phyloP scores from a whole-genome alignment of 176 grass and related monocot species.

The Carex myosuroides region DNA sequence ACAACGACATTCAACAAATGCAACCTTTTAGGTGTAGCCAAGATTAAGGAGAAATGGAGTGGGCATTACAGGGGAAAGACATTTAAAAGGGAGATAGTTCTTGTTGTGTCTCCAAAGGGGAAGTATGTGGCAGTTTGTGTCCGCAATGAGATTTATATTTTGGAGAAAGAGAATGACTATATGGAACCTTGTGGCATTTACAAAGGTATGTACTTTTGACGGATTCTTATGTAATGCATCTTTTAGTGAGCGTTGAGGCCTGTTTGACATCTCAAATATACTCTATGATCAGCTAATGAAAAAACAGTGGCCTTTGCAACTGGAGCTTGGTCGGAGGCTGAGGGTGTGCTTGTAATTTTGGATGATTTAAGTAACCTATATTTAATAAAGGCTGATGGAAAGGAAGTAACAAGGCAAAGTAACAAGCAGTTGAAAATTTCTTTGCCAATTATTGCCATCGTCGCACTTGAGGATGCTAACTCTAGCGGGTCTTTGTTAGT shows the following conservation, averaged over 20 bases:
- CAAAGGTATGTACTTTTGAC: slow-evolving; percentile 35
- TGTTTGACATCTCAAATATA: slow-evolving; percentile 21
- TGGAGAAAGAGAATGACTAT: slow-evolving; percentile 58
- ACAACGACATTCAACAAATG: neutral
- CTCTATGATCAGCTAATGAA: slow-evolving; percentile 67
- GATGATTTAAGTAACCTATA: slow-evolving; percentile 61
- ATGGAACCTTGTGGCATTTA: slow-evolving; percentile 53
- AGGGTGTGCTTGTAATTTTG: slow-evolving; percentile 60
- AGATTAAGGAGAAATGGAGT: slow-evolving; percentile 59
- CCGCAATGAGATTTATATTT: slow-evolving; percentile 46
- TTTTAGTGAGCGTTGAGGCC: slow-evolving; percentile 12
- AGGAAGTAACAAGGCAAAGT: slow-evolving; percentile 55
- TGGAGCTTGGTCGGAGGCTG: slow-evolving; percentile 74
- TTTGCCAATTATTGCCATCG: slow-evolving; percentile 40
- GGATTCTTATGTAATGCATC: neutral
- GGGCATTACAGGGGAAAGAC: slow-evolving; percentile 22
- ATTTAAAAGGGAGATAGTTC: slow-evolving; percentile 27
- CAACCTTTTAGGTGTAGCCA: slow-evolving; percentile 44
- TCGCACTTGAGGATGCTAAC: slow-evolving; percentile 43
- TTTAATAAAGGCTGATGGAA: slow-evolving; percentile 80
- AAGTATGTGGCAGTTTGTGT: slow-evolving; percentile 56
- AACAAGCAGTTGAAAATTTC: slow-evolving; percentile 65
- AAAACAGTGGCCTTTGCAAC: slow-evolving; percentile 43
- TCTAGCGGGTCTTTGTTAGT: slow-evolving; percentile 47
- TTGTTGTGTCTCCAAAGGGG: slow-evolving; percentile 42